Evolutionary conservation across 805 yeast genomes (phyloP), one percentile per base, ranked within the genome.

Genomic region (Cyberlindnera japonica): DNA sequence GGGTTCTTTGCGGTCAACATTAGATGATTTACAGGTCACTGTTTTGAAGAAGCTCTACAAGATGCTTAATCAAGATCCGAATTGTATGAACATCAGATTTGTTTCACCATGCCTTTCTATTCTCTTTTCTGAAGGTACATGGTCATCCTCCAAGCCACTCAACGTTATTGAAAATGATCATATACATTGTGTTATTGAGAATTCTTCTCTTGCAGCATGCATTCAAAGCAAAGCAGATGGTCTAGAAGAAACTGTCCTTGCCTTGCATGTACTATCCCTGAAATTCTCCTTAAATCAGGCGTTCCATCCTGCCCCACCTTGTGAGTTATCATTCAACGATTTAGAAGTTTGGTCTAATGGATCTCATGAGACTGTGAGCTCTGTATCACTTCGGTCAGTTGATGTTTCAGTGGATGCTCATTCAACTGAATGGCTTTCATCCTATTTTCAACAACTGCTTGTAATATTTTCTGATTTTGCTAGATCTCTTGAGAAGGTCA

Each of bases 21-120:
- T 89, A 50, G 96, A 90, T 57, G 57, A 58, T 14, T 61, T 88
- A 13, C 95, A 90, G 44, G 58, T 75, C 14, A 75, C 76, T 9
- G 74, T 83, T 3, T 67, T 85, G 11, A 58, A 61, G 24, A 61
- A 64, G 8, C 58, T 85, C 19, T 61, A 66, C 19, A 37, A 37
- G 7, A 56, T 63, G 17, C 52, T 71, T 33, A 40, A 50, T 5
- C 60, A 64, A 2, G 47, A 59, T 1, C 61, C 69, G 1, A 49
- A 58, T n/a, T 65, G 70, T 6, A 53, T 56, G 19, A 78, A 72
- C 43, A 12, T 74, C 10, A 63, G 82, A 23, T 41, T 81, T 7
- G 69, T 73, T 1, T 50, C 75, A 4, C 83, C 83, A 0, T 53
- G 54, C 6, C 43, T 77, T 0, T 59, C 64, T 6, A 3, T 78